These are phyloP conservation scores for Drosera capensis DNA, from an alignment of 148 eudicot genomes.

Conservation along the genomic window DNA sequence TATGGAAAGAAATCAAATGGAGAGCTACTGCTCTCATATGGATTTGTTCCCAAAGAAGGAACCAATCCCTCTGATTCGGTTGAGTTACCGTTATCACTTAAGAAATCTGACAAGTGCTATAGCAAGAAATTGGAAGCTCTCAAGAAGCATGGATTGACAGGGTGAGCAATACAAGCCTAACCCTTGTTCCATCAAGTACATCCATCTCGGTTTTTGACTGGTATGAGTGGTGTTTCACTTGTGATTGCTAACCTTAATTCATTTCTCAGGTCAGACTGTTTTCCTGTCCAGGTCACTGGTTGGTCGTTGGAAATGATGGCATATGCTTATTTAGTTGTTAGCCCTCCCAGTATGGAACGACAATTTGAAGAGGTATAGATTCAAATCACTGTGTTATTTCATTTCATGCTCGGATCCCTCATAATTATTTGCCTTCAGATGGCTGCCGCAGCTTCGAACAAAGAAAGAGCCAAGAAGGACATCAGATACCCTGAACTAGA, in stretches of 20 bases:
- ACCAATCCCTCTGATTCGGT: constrained; percentile 86
- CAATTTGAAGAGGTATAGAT: constrained; percentile 63
- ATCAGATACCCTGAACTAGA: constrained; percentile 66
- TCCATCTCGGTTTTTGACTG: background rate
- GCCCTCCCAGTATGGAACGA: constrained; percentile 69
- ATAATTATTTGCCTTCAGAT: constrained; percentile 33
- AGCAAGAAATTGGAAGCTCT: constrained; percentile 67
- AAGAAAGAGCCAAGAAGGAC: constrained; percentile 39
- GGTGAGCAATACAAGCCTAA: no score
- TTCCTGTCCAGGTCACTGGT: constrained; percentile 80
- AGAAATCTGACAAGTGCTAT: constrained; percentile 71
- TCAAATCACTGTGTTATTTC: background rate
- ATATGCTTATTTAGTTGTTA: constrained; percentile 76
- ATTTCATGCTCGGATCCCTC: background rate
- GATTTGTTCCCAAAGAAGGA: constrained; percentile 96
- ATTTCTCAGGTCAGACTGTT: constrained; percentile 56
- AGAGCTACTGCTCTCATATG: constrained; percentile 85
- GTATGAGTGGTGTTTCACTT: background rate
- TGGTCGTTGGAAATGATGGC: constrained; percentile 97
- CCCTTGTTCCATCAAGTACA: no score
- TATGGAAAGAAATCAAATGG: constrained; percentile 96
- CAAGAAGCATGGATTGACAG: constrained; percentile 65
- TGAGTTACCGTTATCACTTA: constrained; percentile 50
- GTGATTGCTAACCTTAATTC: background rate
- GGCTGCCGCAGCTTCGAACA: constrained; percentile 86